These are phyloP conservation scores for Carex kokanica DNA, from an alignment of 176 grass and related monocot species.

Conservation along the genomic window DNA sequence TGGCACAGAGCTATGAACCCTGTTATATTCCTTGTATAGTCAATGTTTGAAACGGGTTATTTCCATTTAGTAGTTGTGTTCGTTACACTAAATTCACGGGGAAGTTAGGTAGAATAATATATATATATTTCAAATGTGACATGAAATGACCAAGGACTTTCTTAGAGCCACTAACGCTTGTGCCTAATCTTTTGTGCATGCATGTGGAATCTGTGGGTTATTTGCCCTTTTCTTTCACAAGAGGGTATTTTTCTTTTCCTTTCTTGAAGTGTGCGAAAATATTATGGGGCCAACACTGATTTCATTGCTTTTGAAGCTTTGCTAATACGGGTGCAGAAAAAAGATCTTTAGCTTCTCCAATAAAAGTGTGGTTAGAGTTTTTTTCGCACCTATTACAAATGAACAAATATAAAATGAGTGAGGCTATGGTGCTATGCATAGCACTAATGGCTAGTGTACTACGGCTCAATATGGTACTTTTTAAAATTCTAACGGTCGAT, in stretches of 20 bases:
- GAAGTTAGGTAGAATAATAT: background rate
- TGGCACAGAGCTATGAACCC: slow-evolving; percentile 2
- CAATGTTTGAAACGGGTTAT: background rate
- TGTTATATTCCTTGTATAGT: background rate
- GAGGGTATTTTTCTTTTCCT: slow-evolving; percentile 22
- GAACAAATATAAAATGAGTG: too few species aligned
- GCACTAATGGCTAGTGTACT: too few species aligned
- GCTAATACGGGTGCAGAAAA: background rate
- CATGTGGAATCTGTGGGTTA: slow-evolving; percentile 33
- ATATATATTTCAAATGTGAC: slow-evolving; percentile 4
- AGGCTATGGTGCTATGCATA: too few species aligned
- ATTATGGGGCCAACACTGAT: slow-evolving; percentile 4
- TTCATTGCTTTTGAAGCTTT: slow-evolving; percentile 11
- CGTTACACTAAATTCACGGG: background rate
- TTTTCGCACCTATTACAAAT: too few species aligned
- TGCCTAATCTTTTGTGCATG: slow-evolving; percentile 34
- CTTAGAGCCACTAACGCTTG: slow-evolving; percentile 11
- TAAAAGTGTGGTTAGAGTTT: too few species aligned
- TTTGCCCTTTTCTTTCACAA: too few species aligned
- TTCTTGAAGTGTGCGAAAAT: slow-evolving; percentile 18
- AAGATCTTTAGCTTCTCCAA: too few species aligned
- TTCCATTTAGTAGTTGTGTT: background rate
- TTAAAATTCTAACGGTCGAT: too few species aligned
- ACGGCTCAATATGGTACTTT: too few species aligned
- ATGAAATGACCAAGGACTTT: slow-evolving; percentile 35